Conservation (phyloP, 2,329 filamentous ascomycete species). For the Verticillium tricorpus region DNA sequence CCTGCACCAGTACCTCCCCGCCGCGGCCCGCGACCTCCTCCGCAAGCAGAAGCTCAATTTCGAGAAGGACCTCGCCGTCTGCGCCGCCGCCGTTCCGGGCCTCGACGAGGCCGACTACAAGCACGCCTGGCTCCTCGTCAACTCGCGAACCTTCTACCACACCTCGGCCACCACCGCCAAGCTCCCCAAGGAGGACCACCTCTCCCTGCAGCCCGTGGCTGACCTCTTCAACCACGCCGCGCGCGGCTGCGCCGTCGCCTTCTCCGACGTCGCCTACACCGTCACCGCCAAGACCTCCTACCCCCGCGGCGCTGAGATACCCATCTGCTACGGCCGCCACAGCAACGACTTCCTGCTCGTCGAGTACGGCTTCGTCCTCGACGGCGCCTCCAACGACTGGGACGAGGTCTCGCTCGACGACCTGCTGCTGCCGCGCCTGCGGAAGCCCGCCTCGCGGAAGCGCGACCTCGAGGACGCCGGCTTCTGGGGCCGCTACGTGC, state of each 20-base stretch:
- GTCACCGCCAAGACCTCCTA: slow-evolving; percentile 49
- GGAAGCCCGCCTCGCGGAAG: slow-evolving; percentile 22
- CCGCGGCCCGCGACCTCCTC: slow-evolving; percentile 39
- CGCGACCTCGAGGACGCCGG: slow-evolving; percentile 36
- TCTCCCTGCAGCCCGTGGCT: slow-evolving; percentile 67
- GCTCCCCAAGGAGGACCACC: slow-evolving; percentile 48
- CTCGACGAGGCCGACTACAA: slow-evolving; percentile 37
- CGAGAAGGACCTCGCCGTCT: slow-evolving; percentile 31
- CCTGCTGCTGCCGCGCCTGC: slow-evolving; percentile 35
- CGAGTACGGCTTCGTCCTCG: slow-evolving; percentile 56
- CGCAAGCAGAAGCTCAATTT: slow-evolving; percentile 45
- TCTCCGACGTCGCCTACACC: slow-evolving; percentile 46
- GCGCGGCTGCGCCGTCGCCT: slow-evolving; percentile 46
- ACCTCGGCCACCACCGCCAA: slow-evolving; percentile 38
- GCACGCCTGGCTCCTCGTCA: slow-evolving; percentile 57
- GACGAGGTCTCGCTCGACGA: slow-evolving; percentile 46
- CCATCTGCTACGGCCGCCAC: slow-evolving; percentile 66
- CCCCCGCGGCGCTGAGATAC: slow-evolving; percentile 57
- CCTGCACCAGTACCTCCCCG: slow-evolving; percentile 43
- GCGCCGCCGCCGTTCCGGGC: slow-evolving; percentile 23
- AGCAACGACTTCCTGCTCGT: slow-evolving; percentile 68
- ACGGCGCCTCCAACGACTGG: slow-evolving; percentile 42
- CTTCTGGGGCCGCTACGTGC: slow-evolving; percentile 47
- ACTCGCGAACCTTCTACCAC: slow-evolving; percentile 61
- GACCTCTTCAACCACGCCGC: slow-evolving; percentile 64